Evolutionary conservation across 306 rosid species (phyloP), one percentile per base, ranked within the genome.

Genomic region (Macrotyloma uniflorum): DNA sequence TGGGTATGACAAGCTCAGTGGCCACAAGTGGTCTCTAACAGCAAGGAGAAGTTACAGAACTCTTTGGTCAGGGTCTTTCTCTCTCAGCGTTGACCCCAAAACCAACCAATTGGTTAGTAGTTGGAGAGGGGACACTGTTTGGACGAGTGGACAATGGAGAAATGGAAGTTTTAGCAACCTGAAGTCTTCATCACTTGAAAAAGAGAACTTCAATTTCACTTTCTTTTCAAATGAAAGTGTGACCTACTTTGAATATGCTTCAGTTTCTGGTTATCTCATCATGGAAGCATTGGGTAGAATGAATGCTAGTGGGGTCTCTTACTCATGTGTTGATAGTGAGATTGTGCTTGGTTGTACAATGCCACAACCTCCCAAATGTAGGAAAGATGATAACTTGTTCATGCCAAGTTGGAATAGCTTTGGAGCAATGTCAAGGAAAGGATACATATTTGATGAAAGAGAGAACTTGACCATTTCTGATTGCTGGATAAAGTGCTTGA

Each of bases 21-120:
- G 36, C 1, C 76, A 71, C 3, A 36, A 0, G 8, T 71, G 76
- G 76, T 51, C 65, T 53, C 7, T 71, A 36, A 71, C 76, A 3
- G 10, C 76, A 51, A 33, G 65, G 65, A 71, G 65, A 54, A 71
- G 76, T 20, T 36, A 12, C 24, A 51, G 1, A 0, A 33, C 50
- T 33, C 22, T 35, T 53, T 19, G 32, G 64, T 33, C 76, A 71
- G 76, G 76, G 76, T 71, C 76, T 51, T 71, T 71, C 35, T 32
- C 65, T 23, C 50, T 71, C 2, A 22, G 65, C 33, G 23, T 71
- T 71, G 76, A 71, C 35, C 76, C 19, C 50, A 53, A 71, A 33
- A 71, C 15, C 0, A 71, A 53, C 22, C 65, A 71, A 53, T 33
- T 71, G 64, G 50, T 71, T 9, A 19, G 4, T 5, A 32, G 50